Evolutionary conservation across 441 rosid species (phyloP).

Genomic region (Lepidium campestre): DNA sequence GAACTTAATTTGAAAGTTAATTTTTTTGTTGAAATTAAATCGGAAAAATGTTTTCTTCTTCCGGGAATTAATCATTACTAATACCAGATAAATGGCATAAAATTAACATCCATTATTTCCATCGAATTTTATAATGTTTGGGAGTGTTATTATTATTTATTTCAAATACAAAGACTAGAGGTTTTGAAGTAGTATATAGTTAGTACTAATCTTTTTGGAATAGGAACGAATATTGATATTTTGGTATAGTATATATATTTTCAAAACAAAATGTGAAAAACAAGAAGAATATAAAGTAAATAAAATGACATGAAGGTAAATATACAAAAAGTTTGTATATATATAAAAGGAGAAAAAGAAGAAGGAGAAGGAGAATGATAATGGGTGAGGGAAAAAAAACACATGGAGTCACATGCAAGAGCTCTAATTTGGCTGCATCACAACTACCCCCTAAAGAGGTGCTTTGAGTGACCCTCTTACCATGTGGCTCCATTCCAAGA

Average conservation of each 20-base stretch:
- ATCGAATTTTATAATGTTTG: no score
- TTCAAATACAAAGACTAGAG: background rate
- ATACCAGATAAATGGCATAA: no score
- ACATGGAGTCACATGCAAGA: conserved; percentile 34
- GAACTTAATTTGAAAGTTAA: background rate
- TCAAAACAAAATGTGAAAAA: background rate
- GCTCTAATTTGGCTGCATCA: conserved; percentile 27
- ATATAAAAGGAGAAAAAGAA: background rate
- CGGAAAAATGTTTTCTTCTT: no score
- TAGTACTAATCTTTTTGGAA: background rate
- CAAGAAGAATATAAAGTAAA: background rate
- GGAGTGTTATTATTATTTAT: background rate
- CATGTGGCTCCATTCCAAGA: conserved; percentile 27
- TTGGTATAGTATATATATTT: background rate
- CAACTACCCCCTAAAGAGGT: conserved; percentile 26
- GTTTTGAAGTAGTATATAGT: background rate
- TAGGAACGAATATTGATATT: no score
- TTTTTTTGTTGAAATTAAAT: background rate
- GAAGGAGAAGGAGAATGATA: conserved; percentile 2
- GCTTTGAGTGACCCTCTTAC: conserved; percentile 20
- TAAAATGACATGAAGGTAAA: background rate
- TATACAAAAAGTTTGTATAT: background rate
- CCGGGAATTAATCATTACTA: no score
- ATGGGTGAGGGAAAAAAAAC: conserved; percentile 19
- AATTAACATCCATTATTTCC: no score